Evolutionary conservation across 1,284 basidiomycete species (phyloP).

Genomic region (Caloboletus firmus): DNA sequence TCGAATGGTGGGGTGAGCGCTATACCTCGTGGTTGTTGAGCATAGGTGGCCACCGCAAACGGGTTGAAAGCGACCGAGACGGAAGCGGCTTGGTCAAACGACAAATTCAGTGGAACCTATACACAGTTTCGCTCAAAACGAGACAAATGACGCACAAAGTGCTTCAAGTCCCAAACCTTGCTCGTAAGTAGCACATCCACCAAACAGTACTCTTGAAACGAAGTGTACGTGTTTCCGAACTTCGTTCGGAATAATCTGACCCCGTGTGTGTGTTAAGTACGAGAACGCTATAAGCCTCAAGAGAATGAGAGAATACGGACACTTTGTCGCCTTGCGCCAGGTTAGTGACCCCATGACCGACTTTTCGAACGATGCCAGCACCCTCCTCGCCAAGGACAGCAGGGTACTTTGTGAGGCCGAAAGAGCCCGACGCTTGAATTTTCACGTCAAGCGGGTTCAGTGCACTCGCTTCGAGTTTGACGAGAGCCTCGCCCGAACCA

Average conservation of each 20-base stretch:
- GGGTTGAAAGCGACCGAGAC: conserved; percentile 28
- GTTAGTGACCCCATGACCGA: conserved; percentile 8
- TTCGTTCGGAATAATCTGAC: conserved; percentile 6
- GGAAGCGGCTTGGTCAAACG: conserved; percentile 46
- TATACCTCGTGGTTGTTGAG: conserved; percentile 18
- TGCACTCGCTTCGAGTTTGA: conserved; percentile 15
- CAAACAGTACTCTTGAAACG: conserved; percentile 14
- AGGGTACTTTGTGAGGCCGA: conserved; percentile 6
- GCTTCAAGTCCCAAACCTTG: too few relatives aligned
- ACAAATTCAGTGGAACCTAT: conserved; percentile 33
- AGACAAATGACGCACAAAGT: too few relatives aligned
- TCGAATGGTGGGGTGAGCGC: conserved; percentile 23
- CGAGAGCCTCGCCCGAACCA: conserved; percentile 23
- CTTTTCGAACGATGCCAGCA: conserved; percentile 13
- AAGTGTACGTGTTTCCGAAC: not conserved
- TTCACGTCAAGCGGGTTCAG: conserved; percentile 12
- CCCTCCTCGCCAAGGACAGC: conserved; percentile 15
- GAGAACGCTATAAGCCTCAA: not conserved
- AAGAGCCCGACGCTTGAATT: conserved; percentile 8
- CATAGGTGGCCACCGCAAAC: conserved; percentile 34
- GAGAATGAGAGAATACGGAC: not conserved
- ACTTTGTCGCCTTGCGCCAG: conserved; percentile 9
- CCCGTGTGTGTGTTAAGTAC: not conserved
- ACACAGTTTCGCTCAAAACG: not conserved
- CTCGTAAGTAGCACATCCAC: not conserved